Base-by-base conservation (phyloP, 345 rosid species). In the Eucalyptus regnans region DNA sequence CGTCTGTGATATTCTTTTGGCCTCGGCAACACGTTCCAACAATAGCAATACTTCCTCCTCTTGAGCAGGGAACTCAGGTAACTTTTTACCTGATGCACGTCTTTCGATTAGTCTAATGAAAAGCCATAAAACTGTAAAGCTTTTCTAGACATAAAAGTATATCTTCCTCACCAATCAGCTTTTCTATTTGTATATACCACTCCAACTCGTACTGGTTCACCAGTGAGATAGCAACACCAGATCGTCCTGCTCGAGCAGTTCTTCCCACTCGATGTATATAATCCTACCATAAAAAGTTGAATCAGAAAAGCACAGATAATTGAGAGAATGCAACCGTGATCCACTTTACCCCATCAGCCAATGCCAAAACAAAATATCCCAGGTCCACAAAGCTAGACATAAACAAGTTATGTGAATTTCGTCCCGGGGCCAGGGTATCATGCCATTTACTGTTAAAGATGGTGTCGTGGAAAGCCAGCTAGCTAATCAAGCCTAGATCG, bases 171-270 rank as follows among this genome's bases (percentile, higher is more conserved):
- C 99, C 98, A 17, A 96, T 95, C 88, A 98, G 98, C 89, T 95
- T 95, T 91, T 97, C 99, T 87, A 98, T 98, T 90, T 94, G 97
- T 56, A 96, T 23, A 90, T 93, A 98, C 99, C 99, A 98, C 93
- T 97, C 99, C 46, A 98, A 83, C 92, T 98, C 99, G 86, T 96
- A 98, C 93, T 95, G 98, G 89, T 94, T 96, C 37, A 96, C 98
- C 20, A 97, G 95, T 46, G 99, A 97, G 90, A 97, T 94, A 56
- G 96, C 99, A 22, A 96, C 95, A 54, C 99, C 99, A 90, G 99
- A 95, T 88, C 99, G 95, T 88, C 99, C 99, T n/a, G 99, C 99
- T 89, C 99, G 98, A 88, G 97, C 99, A 33, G 96, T 94, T 93
- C 98, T 94, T 89, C 98, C 98, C 27, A 95, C 98, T 90, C 98